A percentile compares a stretch with the other conserved stretches of the same genome.
Evolutionary conservation across 2,329 filamentous ascomycete genomes (phyloP).

Genomic region (Neoscytalidium dimidiatum): DNA sequence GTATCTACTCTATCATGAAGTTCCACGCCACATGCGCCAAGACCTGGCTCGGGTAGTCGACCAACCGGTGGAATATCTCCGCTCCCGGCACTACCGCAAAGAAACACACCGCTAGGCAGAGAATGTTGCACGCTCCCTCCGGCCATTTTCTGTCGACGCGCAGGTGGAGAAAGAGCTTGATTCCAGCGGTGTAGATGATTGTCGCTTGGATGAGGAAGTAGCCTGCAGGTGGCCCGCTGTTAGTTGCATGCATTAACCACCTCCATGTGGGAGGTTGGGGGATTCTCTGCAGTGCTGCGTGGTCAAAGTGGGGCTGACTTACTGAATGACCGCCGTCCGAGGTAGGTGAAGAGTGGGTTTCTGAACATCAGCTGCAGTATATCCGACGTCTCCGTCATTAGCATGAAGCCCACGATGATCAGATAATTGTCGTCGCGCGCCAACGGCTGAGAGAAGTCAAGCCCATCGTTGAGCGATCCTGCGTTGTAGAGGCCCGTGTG

Average conservation of each 20-base stretch:
- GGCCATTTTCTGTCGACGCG: slow-evolving; percentile 22
- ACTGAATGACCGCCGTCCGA: slow-evolving; percentile 49
- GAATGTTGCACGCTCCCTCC: slow-evolving; percentile 21
- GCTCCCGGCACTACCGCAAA: slow-evolving; percentile 29
- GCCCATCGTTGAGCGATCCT: slow-evolving; percentile 37
- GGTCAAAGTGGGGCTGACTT: slow-evolving; percentile 27
- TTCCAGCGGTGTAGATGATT: slow-evolving; percentile 45
- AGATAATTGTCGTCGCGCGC: slow-evolving; percentile 48
- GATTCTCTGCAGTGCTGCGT: neutral
- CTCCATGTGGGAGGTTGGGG: neutral
- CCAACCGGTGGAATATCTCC: slow-evolving; percentile 33
- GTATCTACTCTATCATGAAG: slow-evolving; percentile 17
- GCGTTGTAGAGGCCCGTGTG: slow-evolving; percentile 46
- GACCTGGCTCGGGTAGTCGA: slow-evolving; percentile 29
- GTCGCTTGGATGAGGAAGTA: slow-evolving; percentile 45
- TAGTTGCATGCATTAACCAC: neutral
- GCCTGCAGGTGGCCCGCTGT: slow-evolving; percentile 28
- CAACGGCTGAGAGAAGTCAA: slow-evolving; percentile 36
- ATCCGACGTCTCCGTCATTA: slow-evolving; percentile 44
- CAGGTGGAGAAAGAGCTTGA: slow-evolving; percentile 47
- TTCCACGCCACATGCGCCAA: slow-evolving; percentile 19
- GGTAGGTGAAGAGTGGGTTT: slow-evolving; percentile 36
- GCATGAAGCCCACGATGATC: slow-evolving; percentile 44
- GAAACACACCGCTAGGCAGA: slow-evolving; percentile 27
- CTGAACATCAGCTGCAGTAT: slow-evolving; percentile 38